phyloP scores from a whole-genome alignment of 129 eudicot species.

The Artemisia annua region DNA sequence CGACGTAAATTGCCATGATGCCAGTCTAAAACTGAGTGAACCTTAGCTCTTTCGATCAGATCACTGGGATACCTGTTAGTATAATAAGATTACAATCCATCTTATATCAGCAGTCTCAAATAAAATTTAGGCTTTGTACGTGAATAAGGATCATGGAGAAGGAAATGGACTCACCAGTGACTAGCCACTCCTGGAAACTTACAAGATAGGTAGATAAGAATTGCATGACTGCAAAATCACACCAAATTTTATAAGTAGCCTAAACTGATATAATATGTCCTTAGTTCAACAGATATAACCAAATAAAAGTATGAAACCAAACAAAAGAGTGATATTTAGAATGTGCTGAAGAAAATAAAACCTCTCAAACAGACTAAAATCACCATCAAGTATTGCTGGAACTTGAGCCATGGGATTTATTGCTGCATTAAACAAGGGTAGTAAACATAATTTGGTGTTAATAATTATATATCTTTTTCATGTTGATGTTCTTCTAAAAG shows the following conservation, averaged over 20 bases:
- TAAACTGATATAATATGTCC: background rate
- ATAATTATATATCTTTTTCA: too few species aligned
- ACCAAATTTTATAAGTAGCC: background rate
- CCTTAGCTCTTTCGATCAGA: slow-evolving; percentile 58
- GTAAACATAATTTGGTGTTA: background rate
- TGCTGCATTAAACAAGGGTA: slow-evolving; percentile 43
- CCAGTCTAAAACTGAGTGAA: slow-evolving; percentile 88
- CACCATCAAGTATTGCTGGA: slow-evolving; percentile 80
- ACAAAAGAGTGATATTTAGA: background rate
- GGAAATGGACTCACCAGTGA: slow-evolving; percentile 62
- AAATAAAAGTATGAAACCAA: too few species aligned
- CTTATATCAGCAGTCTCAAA: background rate
- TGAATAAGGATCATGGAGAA: background rate
- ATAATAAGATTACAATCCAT: background rate
- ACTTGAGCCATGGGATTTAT: slow-evolving; percentile 73
- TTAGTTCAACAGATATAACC: background rate
- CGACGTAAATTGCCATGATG: slow-evolving; percentile 86
- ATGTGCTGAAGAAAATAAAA: slow-evolving; percentile 21
- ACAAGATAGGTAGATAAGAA: slow-evolving; percentile 63
- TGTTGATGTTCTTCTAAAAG: too few species aligned
- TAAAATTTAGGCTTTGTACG: too few species aligned
- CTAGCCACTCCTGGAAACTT: slow-evolving; percentile 68
- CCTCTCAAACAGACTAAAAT: slow-evolving; percentile 86
- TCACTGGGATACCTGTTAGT: slow-evolving; percentile 81
- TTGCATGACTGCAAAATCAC: slow-evolving; percentile 67